Base-by-base conservation (phyloP, 31 red algal species). In the Odonthalia washingtoniensis region DNA sequence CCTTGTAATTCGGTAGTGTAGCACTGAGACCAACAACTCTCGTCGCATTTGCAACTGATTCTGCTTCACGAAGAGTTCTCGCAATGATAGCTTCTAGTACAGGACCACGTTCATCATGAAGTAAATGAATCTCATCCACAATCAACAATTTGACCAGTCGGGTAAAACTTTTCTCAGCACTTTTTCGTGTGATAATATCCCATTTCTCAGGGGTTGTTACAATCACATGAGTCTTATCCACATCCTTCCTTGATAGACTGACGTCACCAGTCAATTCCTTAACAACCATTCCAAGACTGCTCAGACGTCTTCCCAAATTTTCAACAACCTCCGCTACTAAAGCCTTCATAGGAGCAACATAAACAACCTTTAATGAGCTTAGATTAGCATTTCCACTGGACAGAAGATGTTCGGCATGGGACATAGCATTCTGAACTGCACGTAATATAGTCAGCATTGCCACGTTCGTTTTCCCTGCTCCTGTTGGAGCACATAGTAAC, bases 141-240 rank as follows among this genome's bases (percentile, higher is more conserved):
- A 99, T 95, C n/a, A 99, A 65, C 63, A 99, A 78, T 27, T 77
- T 77, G 38, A 95, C 87, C 18, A 90, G 78, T 33, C 62, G 74
- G 28, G 92, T 78, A 37, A 85, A 90, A 26, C 83, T 80, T 4
- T 91, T 87, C 46, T 94, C 97, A 0, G 62, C 74, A 14, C 92
- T 81, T 73, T 98, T 95, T n/a, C 98, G 84, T 5, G 95, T 99
- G 4, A 99, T 77, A 27, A 99, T 95, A 39, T 99, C 98, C 98
- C 98, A 99, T 78, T 99, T 99, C 74, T 99, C 98, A 26, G 98
- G 98, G 60, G 98, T 99, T 36, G 95, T 95, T 0, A 99, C 98
- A 24, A 99, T 87, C 14, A 99, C 87, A 30, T 96, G 95, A 21
- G 98, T 97, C 14, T 89, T 45, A 33, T 84, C 75, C 42, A 94